Percentiles rank a stretch among this genome's conserved stretches.
Evolutionary conservation across 2,329 filamentous ascomycete genomes (phyloP).

Genomic region (Penicillium paneum): DNA sequence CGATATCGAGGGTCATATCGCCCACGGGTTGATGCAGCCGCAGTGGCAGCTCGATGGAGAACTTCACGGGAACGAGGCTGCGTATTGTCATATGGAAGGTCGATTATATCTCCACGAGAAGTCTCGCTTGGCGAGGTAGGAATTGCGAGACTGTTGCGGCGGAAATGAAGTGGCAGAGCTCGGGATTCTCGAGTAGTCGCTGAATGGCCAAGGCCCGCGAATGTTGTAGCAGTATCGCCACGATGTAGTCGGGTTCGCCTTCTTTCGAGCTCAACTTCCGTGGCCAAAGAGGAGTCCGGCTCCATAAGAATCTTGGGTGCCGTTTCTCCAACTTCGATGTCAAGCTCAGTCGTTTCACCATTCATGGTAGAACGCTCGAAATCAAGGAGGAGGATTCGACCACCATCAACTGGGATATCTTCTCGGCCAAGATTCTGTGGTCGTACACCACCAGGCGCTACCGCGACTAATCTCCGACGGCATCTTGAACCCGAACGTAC

Average conservation of each 20-base stretch:
- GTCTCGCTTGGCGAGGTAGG: constrained; percentile 24
- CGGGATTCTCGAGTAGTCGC: constrained; percentile 22
- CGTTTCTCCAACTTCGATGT: constrained; percentile 70
- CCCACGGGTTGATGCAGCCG: constrained; percentile 69
- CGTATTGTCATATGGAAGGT: constrained; percentile 69
- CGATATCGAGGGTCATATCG: constrained; percentile 56
- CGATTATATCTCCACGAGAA: constrained; percentile 47
- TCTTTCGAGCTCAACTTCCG: constrained; percentile 75
- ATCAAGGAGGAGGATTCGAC: constrained; percentile 68
- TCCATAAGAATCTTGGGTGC: constrained; percentile 69
- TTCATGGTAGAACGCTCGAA: constrained; percentile 63
- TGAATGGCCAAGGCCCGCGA: constrained; percentile 28
- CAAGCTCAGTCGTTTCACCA: constrained; percentile 57
- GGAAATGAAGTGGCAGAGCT: constrained; percentile 11
- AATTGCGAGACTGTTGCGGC: constrained; percentile 29
- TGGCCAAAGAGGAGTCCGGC: constrained; percentile 69
- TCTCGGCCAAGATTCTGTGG: constrained; percentile 65
- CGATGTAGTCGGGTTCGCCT: constrained; percentile 66
- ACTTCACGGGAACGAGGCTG: constrained; percentile 68
- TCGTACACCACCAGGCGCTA: constrained; percentile 66
- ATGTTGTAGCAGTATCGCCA: constrained; percentile 48
- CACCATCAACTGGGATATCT: constrained; percentile 73
- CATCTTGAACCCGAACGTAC: constrained; percentile 54
- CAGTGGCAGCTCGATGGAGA: constrained; percentile 67
- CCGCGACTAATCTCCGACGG: constrained; percentile 59